Percentiles rank a stretch among this genome's conserved stretches.
Conservation (phyloP, 2,329 filamentous ascomycete species). For the Fusarium coicis region DNA sequence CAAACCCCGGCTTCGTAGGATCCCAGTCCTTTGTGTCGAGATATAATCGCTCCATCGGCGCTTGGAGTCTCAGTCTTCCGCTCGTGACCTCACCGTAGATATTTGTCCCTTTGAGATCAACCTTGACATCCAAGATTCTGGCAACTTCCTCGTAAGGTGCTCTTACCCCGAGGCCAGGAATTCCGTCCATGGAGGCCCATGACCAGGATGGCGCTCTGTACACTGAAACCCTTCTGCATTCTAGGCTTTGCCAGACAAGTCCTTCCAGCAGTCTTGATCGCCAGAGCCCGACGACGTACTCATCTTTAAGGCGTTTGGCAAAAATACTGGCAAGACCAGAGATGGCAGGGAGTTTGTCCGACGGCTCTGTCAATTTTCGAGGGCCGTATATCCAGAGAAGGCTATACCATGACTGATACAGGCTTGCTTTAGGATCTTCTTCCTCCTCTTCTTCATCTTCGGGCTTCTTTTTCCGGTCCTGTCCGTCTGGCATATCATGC, state of each 20-base stretch:
- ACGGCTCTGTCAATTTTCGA: not conserved
- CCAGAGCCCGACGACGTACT: not conserved
- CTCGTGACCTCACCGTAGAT: not conserved
- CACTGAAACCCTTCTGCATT: not conserved
- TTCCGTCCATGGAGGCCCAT: not conserved
- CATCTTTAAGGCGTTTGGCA: not conserved
- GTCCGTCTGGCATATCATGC: not conserved
- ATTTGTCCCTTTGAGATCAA: not conserved
- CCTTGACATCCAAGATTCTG: not conserved
- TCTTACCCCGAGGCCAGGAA: fast-evolving
- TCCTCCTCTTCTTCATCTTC: fast-evolving
- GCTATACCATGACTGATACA: not conserved
- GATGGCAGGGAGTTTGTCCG: constrained; percentile 9
- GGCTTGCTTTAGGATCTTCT: fast-evolving
- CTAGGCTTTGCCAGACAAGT: not conserved
- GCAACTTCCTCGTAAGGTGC: not conserved
- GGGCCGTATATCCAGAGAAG: not conserved
- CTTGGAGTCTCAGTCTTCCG: not conserved
- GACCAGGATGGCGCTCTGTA: not conserved
- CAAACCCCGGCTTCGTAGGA: not conserved
- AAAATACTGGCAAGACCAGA: not conserved
- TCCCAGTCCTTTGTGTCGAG: not conserved
- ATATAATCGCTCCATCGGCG: not conserved
- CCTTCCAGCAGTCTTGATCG: not conserved
- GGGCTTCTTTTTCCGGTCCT: fast-evolving